Percentiles rank a stretch among this genome's conserved stretches.
Conservation (phyloP, 1,284 basidiomycete species). For the Pholiota adiposa region DNA sequence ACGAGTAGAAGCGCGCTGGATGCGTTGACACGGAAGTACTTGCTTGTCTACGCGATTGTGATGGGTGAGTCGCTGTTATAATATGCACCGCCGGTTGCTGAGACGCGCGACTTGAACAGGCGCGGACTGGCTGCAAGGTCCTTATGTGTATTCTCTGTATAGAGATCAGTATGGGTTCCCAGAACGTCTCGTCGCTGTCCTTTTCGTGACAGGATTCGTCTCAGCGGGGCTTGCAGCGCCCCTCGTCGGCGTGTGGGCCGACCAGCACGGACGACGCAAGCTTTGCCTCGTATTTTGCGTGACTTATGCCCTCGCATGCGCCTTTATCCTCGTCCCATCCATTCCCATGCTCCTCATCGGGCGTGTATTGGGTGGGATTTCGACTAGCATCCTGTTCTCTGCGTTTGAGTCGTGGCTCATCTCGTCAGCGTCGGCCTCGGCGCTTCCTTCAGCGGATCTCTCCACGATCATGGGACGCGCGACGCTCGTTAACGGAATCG, state of each 20-base stretch:
- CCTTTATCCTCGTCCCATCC: conserved; percentile 56
- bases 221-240: conserved; percentile 72
- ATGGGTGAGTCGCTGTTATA: conserved; percentile 55
- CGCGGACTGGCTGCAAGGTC: conserved; percentile 81
- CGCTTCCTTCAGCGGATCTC: conserved; percentile 59
- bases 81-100: not conserved
- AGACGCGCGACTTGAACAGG: conserved; percentile 39
- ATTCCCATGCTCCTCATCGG: conserved; percentile 64
- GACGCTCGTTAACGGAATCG: conserved; percentile 71
- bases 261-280: conserved; percentile 70
- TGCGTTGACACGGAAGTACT: conserved; percentile 57
- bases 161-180: conserved; percentile 68
- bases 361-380: conserved; percentile 67
- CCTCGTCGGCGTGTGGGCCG: conserved; percentile 75
- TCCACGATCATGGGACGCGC: conserved; percentile 75
- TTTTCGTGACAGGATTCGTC: conserved; percentile 76
- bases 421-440: conserved; percentile 54
- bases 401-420: conserved; percentile 79
- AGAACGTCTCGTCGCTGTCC: conserved; percentile 64
- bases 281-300: conserved; percentile 72
- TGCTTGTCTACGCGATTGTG: conserved; percentile 70
- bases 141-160: conserved; percentile 76
- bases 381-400: conserved; percentile 76
- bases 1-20: conserved; percentile 31
- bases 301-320: conserved; percentile 62